Base-by-base conservation (phyloP, 2,329 filamentous ascomycete species). In the Mollisiaceae sp. region DNA sequence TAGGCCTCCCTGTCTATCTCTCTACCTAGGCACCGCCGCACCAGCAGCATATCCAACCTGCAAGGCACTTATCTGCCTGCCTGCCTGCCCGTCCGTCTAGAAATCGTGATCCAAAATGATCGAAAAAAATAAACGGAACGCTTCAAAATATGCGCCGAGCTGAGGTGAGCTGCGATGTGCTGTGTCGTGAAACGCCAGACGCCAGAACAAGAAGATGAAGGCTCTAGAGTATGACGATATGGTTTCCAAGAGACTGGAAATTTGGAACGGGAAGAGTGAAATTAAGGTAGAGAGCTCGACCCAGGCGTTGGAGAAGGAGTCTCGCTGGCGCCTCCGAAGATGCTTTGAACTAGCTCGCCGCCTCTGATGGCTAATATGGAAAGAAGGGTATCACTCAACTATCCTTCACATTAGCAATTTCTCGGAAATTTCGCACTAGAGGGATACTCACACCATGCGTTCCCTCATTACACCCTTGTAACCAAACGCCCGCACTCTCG, bases 391-490 rank as follows among this genome's bases (percentile, higher is more conserved):
- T 96, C 91, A 76, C 91, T 93, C 79, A 96, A 79, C 87, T 91
- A 32, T 32, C 6, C 27, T 32, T 32, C 27, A 3, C 27, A 32
- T 32, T 32, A 32, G 27, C 27, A 32, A 32, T 32, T 32, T 27
- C 52, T 14, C 24, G 12, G 2, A 18, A 8, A 64, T 45, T 27
- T 14, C 15, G n/a, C 32, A 6, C 8, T 6, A 15, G 14, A 54
- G 22, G 59, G 64, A 58, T 61, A 88, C 91, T 88, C 85, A 94
- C 91, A 66, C 94, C 94, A 78, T 98, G 94, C 39, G 93, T 97
- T 67, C 85, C 88, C 82, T 98, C 94, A 77, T 93, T 96, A 81
- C 94, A 97, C 38, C 94, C 94, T 78, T 98, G 95, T 72, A 98
- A 82, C 90, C 92, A 98, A 65, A 98, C 83, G 3, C 94, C 94